Conservation (phyloP, 148 eudicot genomes). For the Rhododendron mucronatum region DNA sequence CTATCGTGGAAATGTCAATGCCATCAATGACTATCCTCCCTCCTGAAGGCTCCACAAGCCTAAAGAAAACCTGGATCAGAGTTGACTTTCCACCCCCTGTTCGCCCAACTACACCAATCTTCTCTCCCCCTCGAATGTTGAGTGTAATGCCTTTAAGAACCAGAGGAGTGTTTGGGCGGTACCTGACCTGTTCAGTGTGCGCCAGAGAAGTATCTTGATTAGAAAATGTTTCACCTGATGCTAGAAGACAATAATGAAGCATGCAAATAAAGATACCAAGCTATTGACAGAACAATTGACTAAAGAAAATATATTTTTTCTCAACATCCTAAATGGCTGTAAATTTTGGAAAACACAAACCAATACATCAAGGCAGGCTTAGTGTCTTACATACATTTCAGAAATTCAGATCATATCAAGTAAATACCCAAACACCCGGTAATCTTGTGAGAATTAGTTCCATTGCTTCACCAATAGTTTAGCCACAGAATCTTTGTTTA, state of each 20-base stretch:
- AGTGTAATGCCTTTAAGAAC: slow-evolving; percentile 80
- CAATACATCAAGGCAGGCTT: neutral
- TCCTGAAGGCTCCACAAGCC: slow-evolving; percentile 83
- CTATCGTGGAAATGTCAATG: slow-evolving; percentile 61
- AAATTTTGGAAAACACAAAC: neutral
- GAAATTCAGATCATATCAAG: neutral
- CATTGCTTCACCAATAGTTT: neutral
- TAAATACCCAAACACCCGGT: neutral
- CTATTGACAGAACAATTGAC: neutral
- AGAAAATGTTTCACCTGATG: neutral
- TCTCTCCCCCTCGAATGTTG: slow-evolving; percentile 79
- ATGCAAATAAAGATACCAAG: neutral
- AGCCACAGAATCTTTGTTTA: neutral
- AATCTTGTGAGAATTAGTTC: neutral
- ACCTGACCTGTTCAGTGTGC: slow-evolving; percentile 57
- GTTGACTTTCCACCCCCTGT: slow-evolving; percentile 97
- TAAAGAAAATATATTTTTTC: neutral
- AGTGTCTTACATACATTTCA: neutral
- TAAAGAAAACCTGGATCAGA: slow-evolving; percentile 80
- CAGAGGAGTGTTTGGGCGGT: slow-evolving; percentile 80
- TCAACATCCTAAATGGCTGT: neutral
- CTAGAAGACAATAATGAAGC: neutral
- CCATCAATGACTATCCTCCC: slow-evolving; percentile 75
- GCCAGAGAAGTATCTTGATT: neutral
- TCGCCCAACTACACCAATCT: slow-evolving; percentile 91